These are phyloP conservation scores for Ceratocystis cubensis DNA, from an alignment of 2,329 filamentous ascomycete species.

Conservation along the genomic window DNA sequence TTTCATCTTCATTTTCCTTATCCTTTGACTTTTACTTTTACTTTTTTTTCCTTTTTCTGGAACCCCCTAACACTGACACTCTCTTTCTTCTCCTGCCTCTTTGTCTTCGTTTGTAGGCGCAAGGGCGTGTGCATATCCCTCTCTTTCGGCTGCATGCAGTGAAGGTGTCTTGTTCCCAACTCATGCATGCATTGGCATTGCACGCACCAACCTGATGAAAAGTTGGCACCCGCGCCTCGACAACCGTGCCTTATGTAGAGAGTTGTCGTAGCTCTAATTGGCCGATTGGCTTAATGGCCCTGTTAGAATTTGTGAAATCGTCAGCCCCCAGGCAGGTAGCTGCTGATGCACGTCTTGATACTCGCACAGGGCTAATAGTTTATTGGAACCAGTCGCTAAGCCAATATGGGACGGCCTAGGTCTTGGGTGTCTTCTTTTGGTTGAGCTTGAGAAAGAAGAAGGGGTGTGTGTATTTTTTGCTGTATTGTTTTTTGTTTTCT, in stretches of 20 bases:
- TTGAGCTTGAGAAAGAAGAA: neutral
- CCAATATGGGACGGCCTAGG: neutral
- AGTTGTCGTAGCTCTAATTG: neutral
- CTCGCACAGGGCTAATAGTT: neutral
- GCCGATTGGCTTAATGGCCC: neutral
- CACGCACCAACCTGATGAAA: neutral
- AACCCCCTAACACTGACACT: neutral
- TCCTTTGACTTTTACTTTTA: neutral
- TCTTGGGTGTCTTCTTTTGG: neutral
- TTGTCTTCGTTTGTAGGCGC: neutral
- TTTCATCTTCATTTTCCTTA: neutral
- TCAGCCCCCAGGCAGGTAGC: neutral
- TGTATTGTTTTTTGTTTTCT: neutral
- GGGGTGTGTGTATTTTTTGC: neutral
- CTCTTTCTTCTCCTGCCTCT: neutral
- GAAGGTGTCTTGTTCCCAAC: neutral
- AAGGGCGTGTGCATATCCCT: slow-evolving; percentile 8
- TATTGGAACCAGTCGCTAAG: neutral
- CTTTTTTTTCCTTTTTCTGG: neutral
- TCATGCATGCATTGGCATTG: neutral
- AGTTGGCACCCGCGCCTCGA: neutral
- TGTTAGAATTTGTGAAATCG: neutral
- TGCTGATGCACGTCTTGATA: neutral
- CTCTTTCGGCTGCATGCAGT: slow-evolving; percentile 2
- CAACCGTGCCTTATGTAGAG: neutral